Evolutionary conservation across 2,329 filamentous ascomycete genomes (phyloP).

Genomic region (Plenodomus biglobosus): DNA sequence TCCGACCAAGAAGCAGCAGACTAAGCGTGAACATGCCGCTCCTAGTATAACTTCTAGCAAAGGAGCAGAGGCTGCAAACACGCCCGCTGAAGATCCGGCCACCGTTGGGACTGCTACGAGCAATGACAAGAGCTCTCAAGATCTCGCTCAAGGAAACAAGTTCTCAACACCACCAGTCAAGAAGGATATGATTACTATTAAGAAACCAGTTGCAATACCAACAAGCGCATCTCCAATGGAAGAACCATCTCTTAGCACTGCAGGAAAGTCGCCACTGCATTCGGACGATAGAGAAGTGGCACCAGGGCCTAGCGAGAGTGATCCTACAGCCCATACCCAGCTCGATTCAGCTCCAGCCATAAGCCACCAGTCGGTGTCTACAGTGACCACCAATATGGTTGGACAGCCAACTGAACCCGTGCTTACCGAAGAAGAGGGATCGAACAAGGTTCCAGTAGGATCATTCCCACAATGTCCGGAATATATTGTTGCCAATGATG

Average conservation of each 20-base stretch:
- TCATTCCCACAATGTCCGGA: neutral
- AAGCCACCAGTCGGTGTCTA: neutral
- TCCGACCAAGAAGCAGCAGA: neutral
- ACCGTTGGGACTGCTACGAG: neutral
- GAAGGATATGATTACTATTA: neutral
- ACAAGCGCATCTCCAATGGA: too few species aligned
- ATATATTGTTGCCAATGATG: neutral
- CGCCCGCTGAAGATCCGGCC: neutral
- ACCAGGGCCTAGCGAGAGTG: too few species aligned
- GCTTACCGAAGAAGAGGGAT: neutral
- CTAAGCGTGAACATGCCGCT: neutral
- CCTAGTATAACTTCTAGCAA: neutral
- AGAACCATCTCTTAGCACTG: too few species aligned
- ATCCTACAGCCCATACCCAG: neutral
- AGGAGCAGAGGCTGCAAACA: neutral
- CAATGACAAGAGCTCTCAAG: neutral
- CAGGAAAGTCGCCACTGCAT: too few species aligned
- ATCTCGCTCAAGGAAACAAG: neutral
- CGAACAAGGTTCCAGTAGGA: neutral
- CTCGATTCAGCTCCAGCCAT: neutral
- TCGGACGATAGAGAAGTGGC: too few species aligned
- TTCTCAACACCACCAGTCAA: neutral
- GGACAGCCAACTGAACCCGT: neutral
- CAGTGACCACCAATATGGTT: neutral
- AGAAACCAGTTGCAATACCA: neutral